phyloP scores from a whole-genome alignment of 306 rosid species.

The Chamaecrista fasciculata region DNA sequence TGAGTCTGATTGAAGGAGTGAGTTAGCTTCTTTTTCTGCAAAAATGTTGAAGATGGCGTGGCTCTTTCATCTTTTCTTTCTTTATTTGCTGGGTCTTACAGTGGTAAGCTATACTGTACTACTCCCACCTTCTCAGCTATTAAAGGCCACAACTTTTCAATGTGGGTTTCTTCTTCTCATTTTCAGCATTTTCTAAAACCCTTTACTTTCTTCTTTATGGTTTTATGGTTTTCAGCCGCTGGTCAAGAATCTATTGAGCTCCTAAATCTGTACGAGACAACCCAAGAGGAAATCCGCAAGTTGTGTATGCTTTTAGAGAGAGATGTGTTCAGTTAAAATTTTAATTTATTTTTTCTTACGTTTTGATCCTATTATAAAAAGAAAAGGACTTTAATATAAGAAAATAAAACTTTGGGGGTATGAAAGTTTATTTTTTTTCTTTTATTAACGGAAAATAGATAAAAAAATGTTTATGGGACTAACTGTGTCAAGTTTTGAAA shows the following conservation, averaged over 20 bases:
- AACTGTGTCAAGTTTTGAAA: too few species aligned
- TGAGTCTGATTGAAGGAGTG: background rate
- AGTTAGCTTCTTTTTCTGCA: background rate
- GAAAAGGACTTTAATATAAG: too few species aligned
- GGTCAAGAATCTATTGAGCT: constrained; percentile 51
- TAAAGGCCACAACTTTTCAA: constrained; percentile 15
- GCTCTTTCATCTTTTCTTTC: constrained; percentile 35
- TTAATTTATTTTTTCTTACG: too few species aligned
- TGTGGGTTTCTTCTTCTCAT: background rate
- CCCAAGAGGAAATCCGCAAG: too few species aligned
- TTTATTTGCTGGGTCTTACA: constrained; percentile 39
- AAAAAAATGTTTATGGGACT: too few species aligned
- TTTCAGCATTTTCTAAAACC: background rate
- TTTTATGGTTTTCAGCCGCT: constrained; percentile 46
- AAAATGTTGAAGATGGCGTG: constrained; percentile 40
- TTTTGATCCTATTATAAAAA: too few species aligned
- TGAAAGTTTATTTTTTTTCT: too few species aligned
- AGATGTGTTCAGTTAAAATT: too few species aligned
- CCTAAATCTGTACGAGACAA: constrained; percentile 44
- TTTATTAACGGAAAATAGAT: too few species aligned
- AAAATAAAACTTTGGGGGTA: too few species aligned
- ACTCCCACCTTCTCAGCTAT: background rate
- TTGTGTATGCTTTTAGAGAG: too few species aligned
- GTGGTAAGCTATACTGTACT: constrained; percentile 39
- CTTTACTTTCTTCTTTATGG: background rate